Conservation (phyloP, 2,329 filamentous ascomycete species). For the Colletotrichum siamense region DNA sequence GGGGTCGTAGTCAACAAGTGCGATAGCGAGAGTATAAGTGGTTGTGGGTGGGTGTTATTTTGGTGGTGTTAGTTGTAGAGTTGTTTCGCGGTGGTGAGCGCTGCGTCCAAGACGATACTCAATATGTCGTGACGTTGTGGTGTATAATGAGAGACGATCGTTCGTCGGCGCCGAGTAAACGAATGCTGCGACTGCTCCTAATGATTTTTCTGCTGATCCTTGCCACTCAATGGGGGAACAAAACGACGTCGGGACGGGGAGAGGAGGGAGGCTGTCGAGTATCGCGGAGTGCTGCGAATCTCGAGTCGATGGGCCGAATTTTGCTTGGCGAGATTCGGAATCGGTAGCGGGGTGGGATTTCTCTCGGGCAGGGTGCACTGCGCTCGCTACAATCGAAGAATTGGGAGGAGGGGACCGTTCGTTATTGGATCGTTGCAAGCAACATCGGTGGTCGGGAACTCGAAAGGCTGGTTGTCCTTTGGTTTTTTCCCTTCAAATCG, state of each 20-base stretch:
- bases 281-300: neutral
- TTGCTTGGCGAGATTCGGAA: constrained; percentile 2
- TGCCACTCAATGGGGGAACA: constrained; percentile 16
- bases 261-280: neutral
- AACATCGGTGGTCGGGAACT: neutral
- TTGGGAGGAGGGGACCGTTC: constrained; percentile 8
- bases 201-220: constrained; percentile 9
- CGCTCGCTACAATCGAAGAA: neutral
- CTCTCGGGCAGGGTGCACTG: neutral
- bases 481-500: neutral
- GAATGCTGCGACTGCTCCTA: constrained; percentile 36
- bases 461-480: neutral
- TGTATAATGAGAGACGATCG: constrained; percentile 21
- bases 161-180: constrained; percentile 30
- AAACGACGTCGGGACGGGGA: neutral
- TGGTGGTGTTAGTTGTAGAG: neutral
- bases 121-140: constrained; percentile 30
- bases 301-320: neutral
- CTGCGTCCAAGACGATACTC: constrained; percentile 27
- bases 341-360: neutral
- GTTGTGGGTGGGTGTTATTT: neutral
- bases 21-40: neutral
- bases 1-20: neutral
- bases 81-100: neutral
- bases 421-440: constrained; percentile 18